Evolutionary conservation across 495 filamentous ascomycete species (phyloP).

Genomic region (Staphylotrichum longicolle): DNA sequence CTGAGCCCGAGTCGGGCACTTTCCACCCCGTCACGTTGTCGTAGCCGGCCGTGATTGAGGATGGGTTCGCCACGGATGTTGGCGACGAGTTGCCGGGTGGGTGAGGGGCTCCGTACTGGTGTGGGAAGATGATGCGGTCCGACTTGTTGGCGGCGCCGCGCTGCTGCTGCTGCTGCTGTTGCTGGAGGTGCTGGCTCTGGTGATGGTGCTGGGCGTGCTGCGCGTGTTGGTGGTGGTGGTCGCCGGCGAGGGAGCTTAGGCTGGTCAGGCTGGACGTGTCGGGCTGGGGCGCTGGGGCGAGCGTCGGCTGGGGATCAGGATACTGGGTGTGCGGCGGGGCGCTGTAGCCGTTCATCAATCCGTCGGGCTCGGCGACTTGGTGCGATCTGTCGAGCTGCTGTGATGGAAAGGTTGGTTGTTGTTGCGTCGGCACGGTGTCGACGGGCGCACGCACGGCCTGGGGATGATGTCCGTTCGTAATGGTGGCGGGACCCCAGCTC

Average conservation of each 20-base stretch:
- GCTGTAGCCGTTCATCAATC: conserved; percentile 37
- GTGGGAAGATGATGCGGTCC: conserved; percentile 34
- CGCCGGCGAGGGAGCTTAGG: conserved; percentile 29
- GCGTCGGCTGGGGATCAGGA: conserved; percentile 30
- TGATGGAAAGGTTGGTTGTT: conserved; percentile 30
- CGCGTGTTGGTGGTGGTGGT: conserved; percentile 28
- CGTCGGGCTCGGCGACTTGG: conserved; percentile 33
- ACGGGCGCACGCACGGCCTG: conserved; percentile 34
- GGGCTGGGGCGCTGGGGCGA: conserved; percentile 27
- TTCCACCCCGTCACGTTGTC: conserved; percentile 29
- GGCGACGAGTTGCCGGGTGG: conserved; percentile 35
- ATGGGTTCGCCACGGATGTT: conserved; percentile 38
- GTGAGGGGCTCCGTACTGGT: conserved; percentile 35
- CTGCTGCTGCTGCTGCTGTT: conserved; percentile 27
- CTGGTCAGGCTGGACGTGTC: conserved; percentile 29
- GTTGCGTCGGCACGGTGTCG: conserved; percentile 35
- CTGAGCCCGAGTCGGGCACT: conserved; percentile 27
- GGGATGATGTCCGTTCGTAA: conserved; percentile 22
- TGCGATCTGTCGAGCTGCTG: conserved; percentile 37
- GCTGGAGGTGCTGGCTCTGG: conserved; percentile 31
- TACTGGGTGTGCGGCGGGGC: conserved; percentile 31
- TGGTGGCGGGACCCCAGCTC: conserved; percentile 26
- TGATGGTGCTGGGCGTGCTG: conserved; percentile 25
- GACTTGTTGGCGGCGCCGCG: conserved; percentile 26
- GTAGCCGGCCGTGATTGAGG: conserved; percentile 28